Base-by-base conservation (phyloP, 441 rosid genomes). In the Adansonia rubrostipa region DNA sequence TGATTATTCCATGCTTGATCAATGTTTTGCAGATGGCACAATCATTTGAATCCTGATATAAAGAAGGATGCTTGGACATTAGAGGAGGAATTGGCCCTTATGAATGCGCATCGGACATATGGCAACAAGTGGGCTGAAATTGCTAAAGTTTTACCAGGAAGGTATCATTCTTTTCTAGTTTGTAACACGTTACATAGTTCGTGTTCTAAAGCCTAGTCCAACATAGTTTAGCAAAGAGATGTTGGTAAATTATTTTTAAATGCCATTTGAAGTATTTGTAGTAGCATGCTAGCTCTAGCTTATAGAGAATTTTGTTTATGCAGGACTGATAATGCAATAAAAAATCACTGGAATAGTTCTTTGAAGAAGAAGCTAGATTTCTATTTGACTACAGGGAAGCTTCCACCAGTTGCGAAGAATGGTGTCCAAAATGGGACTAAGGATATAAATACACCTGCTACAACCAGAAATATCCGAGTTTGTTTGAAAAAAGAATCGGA, bases 51-150 rank as follows among this genome's bases (percentile, higher is more conserved):
- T 91, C 99, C 99, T 61, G 89, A 84, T 71, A 97, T 97, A 74
- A 95, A 92, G 82, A 97, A 91, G 87, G 97, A 95, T 71, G 99
- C 99, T 65, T 97, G 99, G 99, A 91, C 97, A 4, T 51, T 83
- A 45, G 98, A 95, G 68, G 99, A 97, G 88, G 99, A 97, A 82
- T 66, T 85, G 77, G 87, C 88, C 75, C 95, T 97, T 65, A 84
- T 97, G 95, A 81, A 90, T 77, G 97, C 97, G 64, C 99, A 97
- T 87, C 82, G 77, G 61, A 61, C 76, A 42, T 82, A 93, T 70
- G 98, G 99, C 75, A 96, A 96, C 87, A 94, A 83, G 83, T 97
- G 99, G 99, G 99, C 99, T 80, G 97, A 95, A 85, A 97, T 97
- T 44, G 97, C 99, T 40, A 97, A 88, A 84, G 93, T 91, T 79